These are phyloP conservation scores for Coemansia sp. DNA, from an alignment of 192 early-diverging fungal genomes.

Conservation along the genomic window DNA sequence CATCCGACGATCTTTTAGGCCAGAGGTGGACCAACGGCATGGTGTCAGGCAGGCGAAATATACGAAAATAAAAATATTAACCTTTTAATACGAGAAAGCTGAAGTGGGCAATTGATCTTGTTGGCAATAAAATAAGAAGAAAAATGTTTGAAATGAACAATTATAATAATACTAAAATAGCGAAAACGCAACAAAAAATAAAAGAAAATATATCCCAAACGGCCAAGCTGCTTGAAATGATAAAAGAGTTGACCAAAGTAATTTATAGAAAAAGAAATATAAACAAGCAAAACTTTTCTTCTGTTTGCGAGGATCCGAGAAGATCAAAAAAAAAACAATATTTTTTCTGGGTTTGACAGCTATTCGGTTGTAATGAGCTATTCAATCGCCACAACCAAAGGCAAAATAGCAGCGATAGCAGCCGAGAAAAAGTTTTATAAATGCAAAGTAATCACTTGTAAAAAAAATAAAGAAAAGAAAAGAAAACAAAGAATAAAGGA, in stretches of 20 bases:
- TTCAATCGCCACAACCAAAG: not conserved
- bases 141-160: no score
- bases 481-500: slow-evolving; percentile 1
- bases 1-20: slow-evolving; percentile 3
- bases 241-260: not conserved
- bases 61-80: no score
- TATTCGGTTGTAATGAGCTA: not conserved
- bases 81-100: no score
- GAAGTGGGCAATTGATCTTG: no score
- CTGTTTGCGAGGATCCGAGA: not conserved
- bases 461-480: slow-evolving; percentile 1
- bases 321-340: not conserved
- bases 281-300: not conserved
- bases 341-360: not conserved
- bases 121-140: no score
- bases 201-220: no score
- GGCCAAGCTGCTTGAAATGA: not conserved
- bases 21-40: slow-evolving; percentile 5
- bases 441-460: not conserved
- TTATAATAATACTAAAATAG: no score
- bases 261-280: not conserved
- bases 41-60: no score
- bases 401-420: not conserved
- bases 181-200: no score
- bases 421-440: no score